These are phyloP conservation scores for Paecilomyces formosus DNA, from an alignment of 2,329 filamentous ascomycete species.

Conservation along the genomic window DNA sequence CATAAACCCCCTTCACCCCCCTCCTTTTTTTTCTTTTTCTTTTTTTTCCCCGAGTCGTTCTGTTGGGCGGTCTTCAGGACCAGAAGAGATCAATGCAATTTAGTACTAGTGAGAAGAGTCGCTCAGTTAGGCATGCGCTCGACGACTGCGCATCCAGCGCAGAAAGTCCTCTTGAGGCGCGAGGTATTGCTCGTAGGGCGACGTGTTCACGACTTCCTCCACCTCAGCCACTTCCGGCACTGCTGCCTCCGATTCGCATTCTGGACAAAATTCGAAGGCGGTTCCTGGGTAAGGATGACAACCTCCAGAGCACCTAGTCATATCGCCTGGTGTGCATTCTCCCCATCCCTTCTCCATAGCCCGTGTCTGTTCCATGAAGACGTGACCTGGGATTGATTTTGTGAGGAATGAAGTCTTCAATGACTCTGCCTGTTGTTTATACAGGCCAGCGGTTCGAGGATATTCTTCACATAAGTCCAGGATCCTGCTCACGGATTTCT, in stretches of 20 bases:
- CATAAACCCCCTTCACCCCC: background rate
- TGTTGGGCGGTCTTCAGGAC: no score
- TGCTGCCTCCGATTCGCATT: constrained; percentile 9
- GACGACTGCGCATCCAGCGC: background rate
- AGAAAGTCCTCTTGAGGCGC: background rate
- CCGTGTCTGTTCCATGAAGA: constrained; percentile 5
- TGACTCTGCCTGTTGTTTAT: constrained; percentile 1
- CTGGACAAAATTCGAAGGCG: constrained; percentile 11
- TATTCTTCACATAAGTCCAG: constrained; percentile 1
- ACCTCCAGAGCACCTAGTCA: constrained; percentile 6
- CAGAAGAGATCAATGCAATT: no score
- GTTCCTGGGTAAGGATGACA: constrained; percentile 9
- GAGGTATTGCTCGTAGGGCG: background rate
- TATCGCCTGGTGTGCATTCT: constrained; percentile 2
- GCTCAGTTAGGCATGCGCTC: background rate
- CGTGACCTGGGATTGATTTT: background rate
- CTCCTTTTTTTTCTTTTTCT: no score
- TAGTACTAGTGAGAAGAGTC: no score
- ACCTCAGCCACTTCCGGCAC: background rate
- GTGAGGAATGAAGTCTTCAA: background rate
- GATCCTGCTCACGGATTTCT: constrained; percentile 1
- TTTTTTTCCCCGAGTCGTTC: no score
- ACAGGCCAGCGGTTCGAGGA: constrained; percentile 5
- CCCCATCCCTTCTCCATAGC: constrained; percentile 9
- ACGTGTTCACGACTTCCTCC: background rate